These are phyloP conservation scores for Crithidia fasciculata DNA, from an alignment of 208 protist species.

Conservation along the genomic window DNA sequence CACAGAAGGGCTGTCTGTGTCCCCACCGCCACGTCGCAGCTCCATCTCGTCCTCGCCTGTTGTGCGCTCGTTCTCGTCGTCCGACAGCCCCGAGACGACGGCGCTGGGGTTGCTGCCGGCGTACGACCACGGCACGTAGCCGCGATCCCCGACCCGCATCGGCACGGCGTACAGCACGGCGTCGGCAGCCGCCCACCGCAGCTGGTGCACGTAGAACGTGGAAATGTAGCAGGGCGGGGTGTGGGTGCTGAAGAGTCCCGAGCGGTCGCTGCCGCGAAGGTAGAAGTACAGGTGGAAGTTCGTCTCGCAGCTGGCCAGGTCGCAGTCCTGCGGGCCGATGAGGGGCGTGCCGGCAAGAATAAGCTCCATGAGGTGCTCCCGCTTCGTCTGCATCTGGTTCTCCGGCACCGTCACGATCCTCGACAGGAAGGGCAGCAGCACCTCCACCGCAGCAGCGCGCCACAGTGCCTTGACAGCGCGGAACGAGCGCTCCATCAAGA, in stretches of 20 bases:
- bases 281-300: slow-evolving; percentile 84
- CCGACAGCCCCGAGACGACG: background rate
- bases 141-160: slow-evolving; percentile 68
- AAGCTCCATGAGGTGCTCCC: slow-evolving; percentile 55
- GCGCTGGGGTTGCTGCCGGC: background rate
- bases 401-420: slow-evolving; percentile 61
- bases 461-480: slow-evolving; percentile 77
- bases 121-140: slow-evolving; percentile 62
- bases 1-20: background rate
- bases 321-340: slow-evolving; percentile 75
- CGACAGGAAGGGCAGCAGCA: slow-evolving; percentile 59
- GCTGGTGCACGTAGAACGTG: slow-evolving; percentile 62
- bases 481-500: slow-evolving; percentile 77
- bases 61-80: slow-evolving; percentile 14
- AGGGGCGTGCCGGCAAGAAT: slow-evolving; percentile 71
- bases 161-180: slow-evolving; percentile 80
- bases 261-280: slow-evolving; percentile 66
- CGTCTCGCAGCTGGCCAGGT: slow-evolving; percentile 50
- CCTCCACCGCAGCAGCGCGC: slow-evolving; percentile 74
- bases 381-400: slow-evolving; percentile 50
- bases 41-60: background rate
- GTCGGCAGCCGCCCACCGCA: slow-evolving; percentile 60
- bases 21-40: background rate
- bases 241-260: slow-evolving; percentile 64
- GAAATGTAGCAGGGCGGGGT: slow-evolving; percentile 76